These are phyloP conservation scores for Podaxis carcinomalis DNA, from an alignment of 768 basidiomycete genomes.

Conservation along the genomic window DNA sequence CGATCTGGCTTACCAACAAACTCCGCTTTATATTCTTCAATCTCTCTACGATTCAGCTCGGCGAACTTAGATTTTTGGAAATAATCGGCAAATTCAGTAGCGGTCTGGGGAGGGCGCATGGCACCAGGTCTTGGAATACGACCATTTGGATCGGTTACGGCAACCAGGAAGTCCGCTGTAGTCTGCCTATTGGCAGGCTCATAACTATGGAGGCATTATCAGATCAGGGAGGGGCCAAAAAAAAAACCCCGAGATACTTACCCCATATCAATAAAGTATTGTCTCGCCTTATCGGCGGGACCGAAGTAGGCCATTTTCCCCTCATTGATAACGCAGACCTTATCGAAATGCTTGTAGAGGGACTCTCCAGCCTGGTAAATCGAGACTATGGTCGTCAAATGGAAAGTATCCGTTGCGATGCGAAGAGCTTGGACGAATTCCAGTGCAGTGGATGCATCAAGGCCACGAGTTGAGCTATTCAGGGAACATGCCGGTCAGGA, in stretches of 20 bases:
- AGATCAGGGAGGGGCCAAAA: neutral
- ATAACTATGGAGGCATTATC: conserved; percentile 29
- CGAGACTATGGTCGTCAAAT: conserved; percentile 66
- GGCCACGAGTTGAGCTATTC: conserved; percentile 57
- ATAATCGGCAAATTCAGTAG: conserved; percentile 52
- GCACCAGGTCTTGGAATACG: conserved; percentile 45
- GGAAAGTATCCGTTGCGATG: conserved; percentile 52
- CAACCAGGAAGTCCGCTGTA: conserved; percentile 60
- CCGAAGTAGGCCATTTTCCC: conserved; percentile 77
- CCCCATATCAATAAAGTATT: conserved; percentile 69
- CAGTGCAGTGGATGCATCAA: conserved; percentile 67
- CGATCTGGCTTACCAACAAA: conserved; percentile 42
- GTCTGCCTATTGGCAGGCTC: conserved; percentile 60
- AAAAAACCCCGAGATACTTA: neutral
- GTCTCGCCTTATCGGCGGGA: conserved; percentile 53
- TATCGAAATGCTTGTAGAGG: conserved; percentile 66
- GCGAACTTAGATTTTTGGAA: conserved; percentile 39
- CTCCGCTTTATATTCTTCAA: conserved; percentile 37
- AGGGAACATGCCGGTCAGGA: neutral
- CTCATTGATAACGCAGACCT: conserved; percentile 75
- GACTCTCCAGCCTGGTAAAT: conserved; percentile 82
- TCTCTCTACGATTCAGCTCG: conserved; percentile 38
- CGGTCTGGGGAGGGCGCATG: conserved; percentile 43
- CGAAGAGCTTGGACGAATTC: conserved; percentile 70
- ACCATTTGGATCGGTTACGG: conserved; percentile 56